Conservation (phyloP, 108 stramenopile genomes). For the Discostella pseudostelligera region DNA sequence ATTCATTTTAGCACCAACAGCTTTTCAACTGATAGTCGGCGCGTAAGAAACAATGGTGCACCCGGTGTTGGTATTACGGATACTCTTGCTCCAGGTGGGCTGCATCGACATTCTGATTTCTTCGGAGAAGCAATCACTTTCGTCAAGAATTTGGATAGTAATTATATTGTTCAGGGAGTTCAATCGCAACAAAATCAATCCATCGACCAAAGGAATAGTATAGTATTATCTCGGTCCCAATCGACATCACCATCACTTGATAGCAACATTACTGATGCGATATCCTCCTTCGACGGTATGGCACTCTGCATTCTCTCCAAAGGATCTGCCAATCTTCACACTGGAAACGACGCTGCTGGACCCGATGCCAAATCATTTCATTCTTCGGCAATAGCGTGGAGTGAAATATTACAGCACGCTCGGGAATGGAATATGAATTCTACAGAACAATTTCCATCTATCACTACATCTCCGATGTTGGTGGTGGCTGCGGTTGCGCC, state of each 20-base stretch:
- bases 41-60: too few species aligned
- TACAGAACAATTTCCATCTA: background rate
- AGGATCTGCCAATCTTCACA: slow-evolving; percentile 62
- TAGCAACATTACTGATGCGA: slow-evolving; percentile 26
- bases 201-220: background rate
- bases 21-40: too few species aligned
- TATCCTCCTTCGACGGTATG: slow-evolving; percentile 66
- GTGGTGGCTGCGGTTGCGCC: slow-evolving; percentile 74
- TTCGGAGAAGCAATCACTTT: slow-evolving; percentile 81
- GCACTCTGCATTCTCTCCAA: slow-evolving; percentile 61
- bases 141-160: slow-evolving; percentile 23
- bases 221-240: too few species aligned
- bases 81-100: too few species aligned
- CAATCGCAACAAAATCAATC: slow-evolving; percentile 13
- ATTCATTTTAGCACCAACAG: too few species aligned
- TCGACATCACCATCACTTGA: background rate
- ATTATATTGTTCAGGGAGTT: slow-evolving; percentile 1
- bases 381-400: slow-evolving; percentile 66
- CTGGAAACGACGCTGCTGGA: slow-evolving; percentile 75
- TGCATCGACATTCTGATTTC: slow-evolving; percentile 54
- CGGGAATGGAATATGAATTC: slow-evolving; percentile 50
- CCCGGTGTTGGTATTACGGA: too few species aligned
- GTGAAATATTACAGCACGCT: slow-evolving; percentile 61
- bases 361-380: slow-evolving; percentile 62
- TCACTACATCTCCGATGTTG: slow-evolving; percentile 64